Base-by-base conservation (phyloP, 2,329 filamentous ascomycete species). In the Xylariales sp. region DNA sequence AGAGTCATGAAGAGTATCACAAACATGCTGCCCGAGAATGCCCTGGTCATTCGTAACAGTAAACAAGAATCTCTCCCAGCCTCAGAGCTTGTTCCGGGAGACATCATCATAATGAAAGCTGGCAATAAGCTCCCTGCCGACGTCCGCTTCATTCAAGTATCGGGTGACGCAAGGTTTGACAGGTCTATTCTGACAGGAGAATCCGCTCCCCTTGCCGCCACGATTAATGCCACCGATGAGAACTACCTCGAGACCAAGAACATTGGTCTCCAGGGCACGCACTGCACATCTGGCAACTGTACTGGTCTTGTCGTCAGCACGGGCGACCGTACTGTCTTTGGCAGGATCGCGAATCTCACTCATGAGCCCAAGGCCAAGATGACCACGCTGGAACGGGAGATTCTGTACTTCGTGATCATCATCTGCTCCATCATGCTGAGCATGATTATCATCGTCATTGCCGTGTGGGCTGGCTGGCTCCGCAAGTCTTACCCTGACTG, bases 1-100 rank as follows among this genome's bases (percentile, higher is more conserved):
- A 69, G 81, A 5, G 84, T 88, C 39, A 90, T 90, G 86, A 76
- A 79, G 14, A 87, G 83, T 0, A 90, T 90, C 55, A 85, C 81
- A 33, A 82, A 75, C 14, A 86, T 90, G 84, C 69, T 90, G n/a
- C 85, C 85, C 0, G 84, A 88, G 49, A 70, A 79, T 41, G 87
- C 81, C 49, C 65, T 81, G 18, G 70, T 85, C 6, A 61, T 84
- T 6, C 76, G 85, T 15, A 75, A 85, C 45, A 74, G 78, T 2
- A 51, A 56, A 4, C 65, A 74, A 44, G 51, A 63, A 1, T 68
- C 65, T 13, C 61, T 78, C 4, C 59, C 66, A 3, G 78, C 78
- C 0, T 56, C 65, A 1, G 76, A 86, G 8, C 67, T 90, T 18
- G 83, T 89, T 0, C 84, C 83, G 1, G 85, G 85, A 15, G 85